phyloP scores from a whole-genome alignment of 2,329 filamentous ascomycete genomes.

The Arthrobotrys sinensis region DNA sequence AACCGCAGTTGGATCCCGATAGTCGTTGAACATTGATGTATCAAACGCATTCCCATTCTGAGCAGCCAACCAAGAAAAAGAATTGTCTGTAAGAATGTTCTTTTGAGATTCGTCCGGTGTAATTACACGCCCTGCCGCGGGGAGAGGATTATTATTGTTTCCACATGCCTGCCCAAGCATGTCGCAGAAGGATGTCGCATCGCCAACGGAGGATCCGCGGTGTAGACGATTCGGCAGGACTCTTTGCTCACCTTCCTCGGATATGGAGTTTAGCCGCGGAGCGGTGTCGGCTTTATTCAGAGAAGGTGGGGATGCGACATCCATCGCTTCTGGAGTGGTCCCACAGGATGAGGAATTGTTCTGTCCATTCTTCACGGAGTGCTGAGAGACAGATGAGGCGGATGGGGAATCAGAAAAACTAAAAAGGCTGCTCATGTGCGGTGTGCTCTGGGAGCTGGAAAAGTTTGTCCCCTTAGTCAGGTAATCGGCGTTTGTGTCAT shows the following conservation, averaged over 20 bases:
- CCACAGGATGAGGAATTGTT: conserved; percentile 64
- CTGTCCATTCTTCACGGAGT: conserved; percentile 50
- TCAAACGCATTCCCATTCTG: conserved; percentile 82
- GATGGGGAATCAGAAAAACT: conserved; percentile 70
- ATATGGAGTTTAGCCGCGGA: conserved; percentile 59
- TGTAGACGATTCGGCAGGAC: conserved; percentile 46
- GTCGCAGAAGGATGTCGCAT: conserved; percentile 70
- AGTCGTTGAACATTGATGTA: conserved; percentile 90
- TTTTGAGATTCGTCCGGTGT: not conserved
- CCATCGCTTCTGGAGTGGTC: conserved; percentile 64
- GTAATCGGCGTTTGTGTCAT: conserved; percentile 68
- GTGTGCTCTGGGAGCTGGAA: conserved; percentile 67
- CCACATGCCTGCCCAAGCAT: conserved; percentile 74
- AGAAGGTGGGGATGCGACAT: conserved; percentile 60
- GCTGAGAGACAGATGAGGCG: conserved; percentile 71
- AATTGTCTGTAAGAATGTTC: conserved; percentile 20
- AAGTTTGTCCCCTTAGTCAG: conserved; percentile 66
- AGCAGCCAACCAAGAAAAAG: conserved; percentile 68
- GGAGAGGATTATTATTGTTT: conserved; percentile 72
- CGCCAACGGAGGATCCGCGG: conserved; percentile 65
- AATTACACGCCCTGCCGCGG: conserved; percentile 67
- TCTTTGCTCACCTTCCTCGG: conserved; percentile 62
- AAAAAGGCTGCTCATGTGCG: conserved; percentile 63
- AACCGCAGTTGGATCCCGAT: conserved; percentile 85
- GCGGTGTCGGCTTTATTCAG: conserved; percentile 49